Evolutionary conservation across 208 protist species (phyloP), one percentile per base, ranked within the genome.

Genomic region (Acanthamoeba lenticulata): DNA sequence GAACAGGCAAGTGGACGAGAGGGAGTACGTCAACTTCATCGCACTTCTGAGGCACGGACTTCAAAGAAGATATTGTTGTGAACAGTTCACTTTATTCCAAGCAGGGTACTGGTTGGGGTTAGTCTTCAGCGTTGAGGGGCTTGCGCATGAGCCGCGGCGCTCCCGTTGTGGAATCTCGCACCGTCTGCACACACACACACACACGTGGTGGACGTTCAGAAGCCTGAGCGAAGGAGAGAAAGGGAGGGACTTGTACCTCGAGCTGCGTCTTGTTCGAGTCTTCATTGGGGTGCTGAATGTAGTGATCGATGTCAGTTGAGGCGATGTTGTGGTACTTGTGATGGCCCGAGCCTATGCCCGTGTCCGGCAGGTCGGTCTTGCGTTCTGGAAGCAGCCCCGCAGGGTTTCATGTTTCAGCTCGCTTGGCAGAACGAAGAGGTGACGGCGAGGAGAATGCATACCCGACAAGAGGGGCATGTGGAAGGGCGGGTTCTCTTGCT

Each of bases 251-350:
- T 6, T 36, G 15, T 62, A 89, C 79, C 79, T 89, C 79, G 11
- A 89, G 45, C 0, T 62, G 45, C 11, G 44, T n/a, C 79, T 89
- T 89, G 79, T 89, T 89, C 1, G 79, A 89, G 79, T 89, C 79
- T 21, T 89, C 45, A 60, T 62, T 11, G 5, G 79, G 79, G 24
- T 89, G 79, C 29, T 21, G 45, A 0, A 65, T 1, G 29, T 89
- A 89, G 45, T 89, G 79, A 36, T 89, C 79, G 44, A 89, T 60
- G 45, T 89, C 79, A 13, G 69, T 47, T 4, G 44, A 4, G 9
- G 40, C 29, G 21, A 89, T 42, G 79, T 89, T 89, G 45, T 89
- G 79, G 45, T 89, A 89, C 45, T 89, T 89, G 45, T 89, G 79
- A 29, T 62, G 79, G 44, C 79, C 79, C 29, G 45, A 65, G 44